Conservation (phyloP, 352 stramenopile species). For the Phytophthora sp. region DNA sequence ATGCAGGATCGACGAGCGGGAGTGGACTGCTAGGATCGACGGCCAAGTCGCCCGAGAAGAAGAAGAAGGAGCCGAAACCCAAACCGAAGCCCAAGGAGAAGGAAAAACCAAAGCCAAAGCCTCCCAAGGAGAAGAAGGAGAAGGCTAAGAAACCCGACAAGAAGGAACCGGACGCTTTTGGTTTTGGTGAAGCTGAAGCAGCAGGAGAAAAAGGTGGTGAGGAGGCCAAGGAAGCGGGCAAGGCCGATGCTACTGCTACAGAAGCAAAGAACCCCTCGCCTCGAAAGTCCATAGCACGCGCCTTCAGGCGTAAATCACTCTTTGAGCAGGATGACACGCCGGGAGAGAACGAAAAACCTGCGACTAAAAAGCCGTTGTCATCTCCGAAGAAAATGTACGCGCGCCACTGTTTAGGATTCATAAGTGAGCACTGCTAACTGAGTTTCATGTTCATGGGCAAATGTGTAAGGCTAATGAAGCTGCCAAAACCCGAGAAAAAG, state of each 20-base stretch:
- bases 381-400: constrained; percentile 31
- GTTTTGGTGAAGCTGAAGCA: constrained; percentile 4
- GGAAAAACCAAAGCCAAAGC: background rate
- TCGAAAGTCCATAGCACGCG: constrained; percentile 17
- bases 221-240: constrained; percentile 10
- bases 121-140: constrained; percentile 6
- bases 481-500: constrained; percentile 32
- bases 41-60: constrained; percentile 9
- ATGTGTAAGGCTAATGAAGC: constrained; percentile 31
- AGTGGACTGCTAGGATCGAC: background rate
- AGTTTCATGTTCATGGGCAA: too few species aligned
- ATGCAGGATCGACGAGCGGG: constrained; percentile 3
- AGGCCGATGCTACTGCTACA: background rate
- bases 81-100: constrained; percentile 8
- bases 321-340: constrained; percentile 12
- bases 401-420: background rate
- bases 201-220: background rate
- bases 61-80: constrained; percentile 9
- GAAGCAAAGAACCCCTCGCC: constrained; percentile 20
- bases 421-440: too few species aligned
- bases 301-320: constrained; percentile 17
- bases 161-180: constrained; percentile 1
- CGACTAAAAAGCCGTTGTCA: constrained; percentile 16
- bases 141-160: background rate
- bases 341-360: constrained; percentile 21